Evolutionary conservation across 805 yeast species (phyloP), one percentile per base, ranked within the genome.

Genomic region (Brettanomyces anomalus): DNA sequence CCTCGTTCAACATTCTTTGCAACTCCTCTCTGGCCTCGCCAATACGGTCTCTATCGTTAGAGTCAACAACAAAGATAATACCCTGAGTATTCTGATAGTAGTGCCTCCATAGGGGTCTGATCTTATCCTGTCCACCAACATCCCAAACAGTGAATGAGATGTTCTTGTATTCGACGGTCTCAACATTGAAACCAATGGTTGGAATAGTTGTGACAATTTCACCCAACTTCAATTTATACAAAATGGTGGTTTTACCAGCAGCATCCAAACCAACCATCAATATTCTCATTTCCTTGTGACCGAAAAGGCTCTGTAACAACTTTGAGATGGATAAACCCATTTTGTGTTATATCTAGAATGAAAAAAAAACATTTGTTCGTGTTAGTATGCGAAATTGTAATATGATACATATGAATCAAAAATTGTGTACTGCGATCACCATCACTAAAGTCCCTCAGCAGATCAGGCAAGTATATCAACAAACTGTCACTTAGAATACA

Each of bases 81-180:
- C 97, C 97, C 71, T 90, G 97, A 49, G 97, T 88, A 78, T 90
- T 90, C 72, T 90, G 96, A 85, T 81, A 90, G 69, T 90, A 90
- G 71, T 90, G 95, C 79, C 97, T 85, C 97, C 97, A 90, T 68
- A 90, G 75, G 47, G 97, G 96, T 74, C 97, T 85, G 63, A 90
- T 90, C 73, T 89, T 89, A 70, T 88, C 96, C 76, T 90, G 97
- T 79, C 97, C 97, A 84, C 97, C 97, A 57, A 89, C 96, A 79
- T 90, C 97, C 97, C 97, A 88, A 52, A 88, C 96, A 47, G 96
- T 87, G 73, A 88, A 88, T 36, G 95, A 83, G 68, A 88, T 86
- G 81, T 88, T 88, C 74, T 88, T 88, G 77, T 88, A 87, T 74
- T 88, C 96, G 60, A 88, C 96, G 49, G 96, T 88, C 72, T 88